These are phyloP conservation scores for Erigeron canadensis DNA, from an alignment of 129 eudicot species.

Conservation along the genomic window DNA sequence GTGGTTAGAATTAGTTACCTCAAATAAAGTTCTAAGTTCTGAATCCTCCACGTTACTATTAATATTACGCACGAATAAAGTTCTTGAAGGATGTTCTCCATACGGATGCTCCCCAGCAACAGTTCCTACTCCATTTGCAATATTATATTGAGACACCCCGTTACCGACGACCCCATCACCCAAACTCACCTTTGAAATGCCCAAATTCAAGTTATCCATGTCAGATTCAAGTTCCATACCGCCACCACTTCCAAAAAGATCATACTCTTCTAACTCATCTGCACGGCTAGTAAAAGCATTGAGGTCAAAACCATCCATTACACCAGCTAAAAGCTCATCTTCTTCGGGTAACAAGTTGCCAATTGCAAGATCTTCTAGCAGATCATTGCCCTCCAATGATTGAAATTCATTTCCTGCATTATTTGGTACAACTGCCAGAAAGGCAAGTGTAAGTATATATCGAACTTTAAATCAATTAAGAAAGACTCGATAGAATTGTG, in stretches of 20 bases:
- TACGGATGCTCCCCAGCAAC: conserved; percentile 89
- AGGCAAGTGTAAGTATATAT: conserved; percentile 15
- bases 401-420: conserved; percentile 34
- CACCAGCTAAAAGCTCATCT: conserved; percentile 84
- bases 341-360: conserved; percentile 80
- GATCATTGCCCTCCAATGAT: conserved; percentile 38
- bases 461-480: neutral
- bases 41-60: conserved; percentile 94
- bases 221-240: conserved; percentile 86
- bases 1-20: conserved; percentile 48
- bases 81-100: conserved; percentile 97
- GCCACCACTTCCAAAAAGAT: conserved; percentile 89
- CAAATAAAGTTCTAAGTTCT: conserved; percentile 73
- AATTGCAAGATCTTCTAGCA: conserved; percentile 44
- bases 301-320: conserved; percentile 57
- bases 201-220: conserved; percentile 46
- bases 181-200: conserved; percentile 49
- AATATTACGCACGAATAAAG: conserved; percentile 86
- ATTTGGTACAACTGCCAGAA: conserved; percentile 48
- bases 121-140: conserved; percentile 58
- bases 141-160: conserved; percentile 43
- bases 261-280: conserved; percentile 80
- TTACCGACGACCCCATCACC: conserved; percentile 59
- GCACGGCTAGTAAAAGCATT: conserved; percentile 43
- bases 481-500: no score